These are phyloP conservation scores for Aspergillus heteromorphus DNA, from an alignment of 495 filamentous ascomycete species.

Conservation along the genomic window DNA sequence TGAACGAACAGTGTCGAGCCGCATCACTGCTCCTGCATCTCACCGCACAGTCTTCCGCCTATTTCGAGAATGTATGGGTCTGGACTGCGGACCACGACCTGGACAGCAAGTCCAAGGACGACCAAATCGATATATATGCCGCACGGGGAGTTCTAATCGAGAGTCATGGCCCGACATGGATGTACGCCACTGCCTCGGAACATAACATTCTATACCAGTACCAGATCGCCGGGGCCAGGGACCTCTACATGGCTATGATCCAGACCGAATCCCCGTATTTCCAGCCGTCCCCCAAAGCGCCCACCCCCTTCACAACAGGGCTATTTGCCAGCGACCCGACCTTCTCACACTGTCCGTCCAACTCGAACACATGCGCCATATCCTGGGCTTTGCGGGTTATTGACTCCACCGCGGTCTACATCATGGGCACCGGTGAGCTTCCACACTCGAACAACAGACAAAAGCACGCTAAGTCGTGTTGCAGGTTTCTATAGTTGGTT, in stretches of 20 bases:
- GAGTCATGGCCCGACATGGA: conserved; percentile 46
- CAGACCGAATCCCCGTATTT: conserved; percentile 74
- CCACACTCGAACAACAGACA: too few species aligned
- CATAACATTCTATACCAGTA: conserved; percentile 73
- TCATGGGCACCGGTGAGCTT: conserved; percentile 52
- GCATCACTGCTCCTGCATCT: conserved; percentile 58
- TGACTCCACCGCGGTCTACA: conserved; percentile 47
- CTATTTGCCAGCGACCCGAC: conserved; percentile 46
- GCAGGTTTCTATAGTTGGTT: conserved; percentile 73
- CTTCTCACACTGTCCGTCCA: conserved; percentile 42
- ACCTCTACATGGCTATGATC: conserved; percentile 65
- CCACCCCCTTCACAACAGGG: conserved; percentile 45
- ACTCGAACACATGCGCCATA: conserved; percentile 41
- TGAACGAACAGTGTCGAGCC: conserved; percentile 51
- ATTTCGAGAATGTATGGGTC: conserved; percentile 59
- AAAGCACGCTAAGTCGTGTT: neutral
- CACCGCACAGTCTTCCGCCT: conserved; percentile 40
- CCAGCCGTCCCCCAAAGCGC: conserved; percentile 56
- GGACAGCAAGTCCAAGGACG: conserved; percentile 34
- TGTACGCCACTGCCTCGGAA: conserved; percentile 65
- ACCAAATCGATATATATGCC: conserved; percentile 57
- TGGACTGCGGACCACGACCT: conserved; percentile 67
- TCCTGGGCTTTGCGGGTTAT: conserved; percentile 63
- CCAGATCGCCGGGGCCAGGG: conserved; percentile 58
- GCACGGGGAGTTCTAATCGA: conserved; percentile 59